These are phyloP conservation scores for Cercospora beticola DNA, from an alignment of 2,329 filamentous ascomycete genomes.

Conservation along the genomic window DNA sequence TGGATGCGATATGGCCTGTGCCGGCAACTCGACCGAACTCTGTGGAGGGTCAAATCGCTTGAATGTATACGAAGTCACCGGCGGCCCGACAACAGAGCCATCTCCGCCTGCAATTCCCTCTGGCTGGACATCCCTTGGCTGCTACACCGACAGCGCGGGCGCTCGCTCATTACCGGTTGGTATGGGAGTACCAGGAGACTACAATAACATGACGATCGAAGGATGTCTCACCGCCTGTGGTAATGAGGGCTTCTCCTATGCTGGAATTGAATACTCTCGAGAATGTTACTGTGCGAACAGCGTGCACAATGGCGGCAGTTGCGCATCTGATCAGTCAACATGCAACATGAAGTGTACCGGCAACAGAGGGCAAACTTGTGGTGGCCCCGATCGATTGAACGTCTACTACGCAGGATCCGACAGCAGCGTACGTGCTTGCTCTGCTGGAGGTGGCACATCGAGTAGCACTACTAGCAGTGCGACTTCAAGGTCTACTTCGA, in stretches of 20 bases:
- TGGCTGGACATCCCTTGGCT: slow-evolving; percentile 28
- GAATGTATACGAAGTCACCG: slow-evolving; percentile 28
- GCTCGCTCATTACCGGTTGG: slow-evolving; percentile 1
- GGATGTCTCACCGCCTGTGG: slow-evolving; percentile 33
- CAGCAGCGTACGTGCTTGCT: slow-evolving; percentile 8
- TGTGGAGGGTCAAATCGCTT: slow-evolving; percentile 34
- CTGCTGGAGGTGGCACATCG: not conserved
- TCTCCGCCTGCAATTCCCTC: slow-evolving; percentile 21
- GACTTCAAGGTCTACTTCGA: not conserved
- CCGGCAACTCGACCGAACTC: slow-evolving; percentile 32
- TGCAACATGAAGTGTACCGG: slow-evolving; percentile 35
- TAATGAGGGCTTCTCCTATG: slow-evolving; percentile 22
- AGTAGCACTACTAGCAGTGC: not conserved
- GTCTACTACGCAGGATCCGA: slow-evolving; percentile 19
- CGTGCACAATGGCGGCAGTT: slow-evolving; percentile 3
- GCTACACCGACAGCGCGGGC: slow-evolving; percentile 23
- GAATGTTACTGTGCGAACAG: slow-evolving; percentile 22
- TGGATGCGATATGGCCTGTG: slow-evolving; percentile 31
- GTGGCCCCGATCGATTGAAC: slow-evolving; percentile 19
- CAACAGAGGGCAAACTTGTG: slow-evolving; percentile 32
- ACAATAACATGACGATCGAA: slow-evolving; percentile 38
- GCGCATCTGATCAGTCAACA: slow-evolving; percentile 12
- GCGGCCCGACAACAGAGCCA: not conserved
- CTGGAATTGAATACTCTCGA: slow-evolving; percentile 39
- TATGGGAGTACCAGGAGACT: slow-evolving; percentile 24